Base-by-base conservation (phyloP, 73 alveolate species). In the Paraurostyla sp. region DNA sequence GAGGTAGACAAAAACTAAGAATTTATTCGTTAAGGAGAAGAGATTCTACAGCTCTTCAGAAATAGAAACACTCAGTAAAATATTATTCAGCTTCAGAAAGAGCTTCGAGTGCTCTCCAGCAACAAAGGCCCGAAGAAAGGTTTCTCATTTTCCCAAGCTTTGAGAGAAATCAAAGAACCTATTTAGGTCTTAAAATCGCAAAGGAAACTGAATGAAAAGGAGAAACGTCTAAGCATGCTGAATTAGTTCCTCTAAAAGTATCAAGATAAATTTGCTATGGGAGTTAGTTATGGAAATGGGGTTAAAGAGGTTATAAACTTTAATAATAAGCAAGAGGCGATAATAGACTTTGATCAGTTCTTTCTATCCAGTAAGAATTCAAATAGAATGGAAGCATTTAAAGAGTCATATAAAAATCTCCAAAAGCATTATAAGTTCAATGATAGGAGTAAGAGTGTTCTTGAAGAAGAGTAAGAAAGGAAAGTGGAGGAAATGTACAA, bases 261-360 rank as follows among this genome's bases (percentile, higher is more conserved):
- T 36, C 54, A 62, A 25, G 80, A 62, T 6, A 62, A 62, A 62
- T 62, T 62, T 22, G 56, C 48, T 11, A 25, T 62, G 58, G 22
- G 58, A 20, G 58, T 20, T 15, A 46, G 58, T n/a, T n/a, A n/a
- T 46, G 58, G 22, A 46, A 46, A 46, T 46, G 22, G 22, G 18
- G 13, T 46, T 20, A 46, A 15, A 62, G 15, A 29, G 56, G 9
- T 22, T 4, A 22, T 36, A 6, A 62, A 62, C 18, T 29, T 32
- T 29, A 36, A 15, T 16, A 36, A 29, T 32, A 36, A 62, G 30
- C 56, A 36, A 25, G 52, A 62, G 9, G 15, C 80, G 16, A 11
- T 62, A 4, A 36, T 62, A 7, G 80, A 62, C 29, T 62, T 32
- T 62, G 80, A 62, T 36, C 51, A 62, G 51, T 62, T 62, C 29